Evolutionary conservation across 2,329 filamentous ascomycete species (phyloP).

Genomic region (Fusarium devonianum): DNA sequence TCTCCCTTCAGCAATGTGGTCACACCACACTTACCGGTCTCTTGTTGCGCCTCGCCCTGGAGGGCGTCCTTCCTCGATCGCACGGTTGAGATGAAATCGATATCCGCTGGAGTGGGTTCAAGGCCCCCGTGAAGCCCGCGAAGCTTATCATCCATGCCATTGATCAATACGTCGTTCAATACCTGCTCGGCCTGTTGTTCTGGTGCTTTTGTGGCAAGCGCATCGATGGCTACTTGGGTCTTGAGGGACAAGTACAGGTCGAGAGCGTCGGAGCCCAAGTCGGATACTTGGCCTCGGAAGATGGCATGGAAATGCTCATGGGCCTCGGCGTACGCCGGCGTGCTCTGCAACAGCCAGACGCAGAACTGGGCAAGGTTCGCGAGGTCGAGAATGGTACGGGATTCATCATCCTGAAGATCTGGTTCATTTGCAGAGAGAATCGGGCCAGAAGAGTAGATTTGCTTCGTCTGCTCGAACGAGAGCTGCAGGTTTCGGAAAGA

Average conservation of each 20-base stretch:
- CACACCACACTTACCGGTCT: slow-evolving; percentile 39
- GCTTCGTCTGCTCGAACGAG: slow-evolving; percentile 46
- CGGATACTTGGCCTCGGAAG: slow-evolving; percentile 55
- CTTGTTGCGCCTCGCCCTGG: slow-evolving; percentile 40
- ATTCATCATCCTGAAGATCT: slow-evolving; percentile 45
- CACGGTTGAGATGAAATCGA: slow-evolving; percentile 45
- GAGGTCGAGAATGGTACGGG: slow-evolving; percentile 51
- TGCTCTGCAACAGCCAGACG: slow-evolving; percentile 49
- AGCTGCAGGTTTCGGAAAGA: slow-evolving; percentile 44
- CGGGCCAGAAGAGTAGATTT: slow-evolving; percentile 45
- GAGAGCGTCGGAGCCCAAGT: slow-evolving; percentile 51
- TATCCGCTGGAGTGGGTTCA: slow-evolving; percentile 47
- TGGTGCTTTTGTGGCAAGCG: slow-evolving; percentile 58
- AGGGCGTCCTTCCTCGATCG: slow-evolving; percentile 46
- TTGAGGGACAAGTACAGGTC: slow-evolving; percentile 57
- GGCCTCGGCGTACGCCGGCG: slow-evolving; percentile 51
- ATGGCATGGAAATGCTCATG: slow-evolving; percentile 56
- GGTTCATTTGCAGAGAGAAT: slow-evolving; percentile 47
- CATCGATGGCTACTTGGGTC: slow-evolving; percentile 60
- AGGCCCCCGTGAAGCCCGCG: slow-evolving; percentile 44
- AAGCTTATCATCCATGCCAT: slow-evolving; percentile 61
- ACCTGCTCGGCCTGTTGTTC: slow-evolving; percentile 59
- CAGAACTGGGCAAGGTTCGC: slow-evolving; percentile 59
- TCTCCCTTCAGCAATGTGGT: background rate
- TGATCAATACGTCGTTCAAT: slow-evolving; percentile 63